phyloP scores from a whole-genome alignment of 768 basidiomycete genomes.

The Lepiota subincarnata region DNA sequence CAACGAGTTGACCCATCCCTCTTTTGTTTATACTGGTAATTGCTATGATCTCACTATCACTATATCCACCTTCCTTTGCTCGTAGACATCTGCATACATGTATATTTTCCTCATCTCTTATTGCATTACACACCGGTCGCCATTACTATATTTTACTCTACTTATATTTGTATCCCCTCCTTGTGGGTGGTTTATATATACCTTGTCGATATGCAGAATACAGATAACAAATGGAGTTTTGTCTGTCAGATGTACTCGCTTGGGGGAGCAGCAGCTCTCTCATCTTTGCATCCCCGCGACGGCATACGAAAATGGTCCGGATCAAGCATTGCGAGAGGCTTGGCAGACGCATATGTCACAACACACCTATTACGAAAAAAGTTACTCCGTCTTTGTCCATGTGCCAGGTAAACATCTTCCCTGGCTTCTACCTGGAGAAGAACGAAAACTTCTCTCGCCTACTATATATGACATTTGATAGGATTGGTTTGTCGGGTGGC shows the following conservation, averaged over 20 bases:
- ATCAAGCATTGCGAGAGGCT: not conserved
- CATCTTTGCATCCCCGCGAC: not conserved
- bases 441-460: not conserved
- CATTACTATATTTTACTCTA: slow-evolving; percentile 2
- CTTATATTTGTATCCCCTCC: slow-evolving; percentile 6
- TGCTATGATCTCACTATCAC: not conserved
- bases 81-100: slow-evolving; percentile 10
- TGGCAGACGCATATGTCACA: no score
- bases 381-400: no score
- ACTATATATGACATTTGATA: not conserved
- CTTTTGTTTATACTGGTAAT: slow-evolving; percentile 1
- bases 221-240: not conserved
- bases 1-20: not conserved
- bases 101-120: slow-evolving; percentile 7
- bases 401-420: no score
- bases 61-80: not conserved
- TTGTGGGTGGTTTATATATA: not conserved
- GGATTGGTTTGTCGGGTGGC: not conserved
- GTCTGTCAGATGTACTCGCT: not conserved
- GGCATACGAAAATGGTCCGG: not conserved
- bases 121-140: not conserved
- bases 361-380: no score
- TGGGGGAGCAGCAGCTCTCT: no score
- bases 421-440: not conserved
- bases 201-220: not conserved